Evolutionary conservation across 164 flowering plant species (phyloP).

Genomic region (Kingdonia uniflora): DNA sequence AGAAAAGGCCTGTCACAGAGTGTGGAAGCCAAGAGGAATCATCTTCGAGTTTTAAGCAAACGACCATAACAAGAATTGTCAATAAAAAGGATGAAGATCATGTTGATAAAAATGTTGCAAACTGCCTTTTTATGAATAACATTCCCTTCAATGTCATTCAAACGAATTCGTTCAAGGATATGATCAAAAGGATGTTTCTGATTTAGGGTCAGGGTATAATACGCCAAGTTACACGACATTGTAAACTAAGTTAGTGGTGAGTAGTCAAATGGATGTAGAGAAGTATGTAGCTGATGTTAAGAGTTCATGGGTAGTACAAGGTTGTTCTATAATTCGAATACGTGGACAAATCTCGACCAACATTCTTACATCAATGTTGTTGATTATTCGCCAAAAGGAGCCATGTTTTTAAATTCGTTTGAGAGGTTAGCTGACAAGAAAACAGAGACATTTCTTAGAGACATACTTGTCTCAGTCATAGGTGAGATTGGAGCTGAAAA

Average conservation of each 20-base stretch:
- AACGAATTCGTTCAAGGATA: no score
- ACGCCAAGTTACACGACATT: no score
- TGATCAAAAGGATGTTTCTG: no score
- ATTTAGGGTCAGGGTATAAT: not conserved
- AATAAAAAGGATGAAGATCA: no score
- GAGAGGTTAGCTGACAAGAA: no score
- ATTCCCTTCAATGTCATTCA: no score
- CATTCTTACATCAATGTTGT: constrained; percentile 2
- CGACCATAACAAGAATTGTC: no score
- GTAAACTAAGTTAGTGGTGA: no score
- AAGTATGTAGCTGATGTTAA: not conserved
- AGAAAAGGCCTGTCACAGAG: not conserved
- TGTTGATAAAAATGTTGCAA: not conserved
- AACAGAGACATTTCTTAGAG: no score
- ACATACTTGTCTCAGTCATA: no score
- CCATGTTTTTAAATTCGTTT: not conserved
- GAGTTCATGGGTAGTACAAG: not conserved
- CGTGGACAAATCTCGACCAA: not conserved
- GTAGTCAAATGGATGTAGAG: not conserved
- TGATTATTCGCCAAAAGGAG: not conserved
- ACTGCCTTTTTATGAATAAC: not conserved
- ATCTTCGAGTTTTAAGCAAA: no score
- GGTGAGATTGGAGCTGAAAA: no score
- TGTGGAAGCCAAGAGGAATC: not conserved
- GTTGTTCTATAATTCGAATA: not conserved